A percentile compares a stretch with the other conserved stretches of the same genome.
These are phyloP conservation scores for Coprinopsis sp. DNA, from an alignment of 768 basidiomycete species.

Conservation along the genomic window DNA sequence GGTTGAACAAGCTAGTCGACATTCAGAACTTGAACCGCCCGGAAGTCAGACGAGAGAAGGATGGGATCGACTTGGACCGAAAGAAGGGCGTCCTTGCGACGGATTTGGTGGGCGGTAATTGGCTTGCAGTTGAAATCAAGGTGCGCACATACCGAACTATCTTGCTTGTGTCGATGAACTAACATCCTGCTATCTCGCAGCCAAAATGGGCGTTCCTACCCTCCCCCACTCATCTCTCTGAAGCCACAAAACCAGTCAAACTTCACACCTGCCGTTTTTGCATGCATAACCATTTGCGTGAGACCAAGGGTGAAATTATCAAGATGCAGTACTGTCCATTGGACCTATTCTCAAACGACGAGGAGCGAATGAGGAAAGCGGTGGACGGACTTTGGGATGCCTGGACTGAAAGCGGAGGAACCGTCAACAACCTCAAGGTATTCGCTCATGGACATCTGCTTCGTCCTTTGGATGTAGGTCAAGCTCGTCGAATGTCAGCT, in stretches of 20 bases:
- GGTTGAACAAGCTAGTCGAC: conserved; percentile 54
- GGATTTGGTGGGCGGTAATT: conserved; percentile 65
- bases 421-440: conserved; percentile 77
- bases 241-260: conserved; percentile 55
- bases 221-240: conserved; percentile 52
- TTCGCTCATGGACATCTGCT: conserved; percentile 66
- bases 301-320: conserved; percentile 31
- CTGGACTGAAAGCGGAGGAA: conserved; percentile 64
- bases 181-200: conserved; percentile 34
- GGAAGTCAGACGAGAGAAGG: conserved; percentile 45
- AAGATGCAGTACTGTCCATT: conserved; percentile 74
- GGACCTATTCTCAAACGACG: conserved; percentile 78
- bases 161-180: not conserved
- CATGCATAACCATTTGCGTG: conserved; percentile 70
- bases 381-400: conserved; percentile 65
- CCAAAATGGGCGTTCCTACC: conserved; percentile 98
- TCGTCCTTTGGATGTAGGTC: conserved; percentile 49
- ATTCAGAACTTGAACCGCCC: conserved; percentile 53
- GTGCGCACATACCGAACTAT: conserved; percentile 35
- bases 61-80: conserved; percentile 52
- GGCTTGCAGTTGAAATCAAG: conserved; percentile 87
- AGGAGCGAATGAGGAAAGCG: conserved; percentile 56
- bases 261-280: conserved; percentile 80
- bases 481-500: not conserved
- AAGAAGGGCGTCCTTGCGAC: conserved; percentile 69